Conservation (phyloP, 257 asterid species). For the Gentiana macrophylla region DNA sequence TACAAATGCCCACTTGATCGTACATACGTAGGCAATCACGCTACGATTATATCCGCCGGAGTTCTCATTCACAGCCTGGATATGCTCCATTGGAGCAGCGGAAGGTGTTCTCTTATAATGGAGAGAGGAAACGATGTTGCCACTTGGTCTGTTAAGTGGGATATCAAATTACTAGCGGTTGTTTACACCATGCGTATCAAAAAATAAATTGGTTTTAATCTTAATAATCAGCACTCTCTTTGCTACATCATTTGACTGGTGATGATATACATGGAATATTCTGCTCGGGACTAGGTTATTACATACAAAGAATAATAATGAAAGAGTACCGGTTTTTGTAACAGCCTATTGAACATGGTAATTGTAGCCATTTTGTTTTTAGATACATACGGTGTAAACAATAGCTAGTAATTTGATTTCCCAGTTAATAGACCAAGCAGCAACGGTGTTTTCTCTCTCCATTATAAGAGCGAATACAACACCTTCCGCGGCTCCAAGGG, state of each 20-base stretch:
- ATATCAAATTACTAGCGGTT: conserved; percentile 62
- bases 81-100: conserved; percentile 68
- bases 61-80: conserved; percentile 91
- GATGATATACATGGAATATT: neutral
- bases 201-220: too few relatives aligned
- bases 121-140: conserved; percentile 50
- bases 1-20: too few relatives aligned
- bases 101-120: conserved; percentile 50
- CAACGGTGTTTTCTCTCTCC: conserved; percentile 49
- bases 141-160: conserved; percentile 77
- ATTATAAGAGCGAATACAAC: conserved; percentile 50
- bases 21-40: conserved; percentile 47
- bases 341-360: too few relatives aligned
- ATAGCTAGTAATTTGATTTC: conserved; percentile 68
- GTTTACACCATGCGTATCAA: conserved; percentile 21
- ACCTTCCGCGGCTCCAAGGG: conserved; percentile 68
- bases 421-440: conserved; percentile 75
- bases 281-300: too few relatives aligned
- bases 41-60: conserved; percentile 61
- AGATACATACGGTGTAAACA: conserved; percentile 21
- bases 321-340: too few relatives aligned
- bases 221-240: too few relatives aligned
- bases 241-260: neutral
- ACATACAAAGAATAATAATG: conserved; percentile 12
- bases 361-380: too few relatives aligned